Evolutionary conservation across 306 rosid genomes (phyloP).

Genomic region (Ormosia emarginata): DNA sequence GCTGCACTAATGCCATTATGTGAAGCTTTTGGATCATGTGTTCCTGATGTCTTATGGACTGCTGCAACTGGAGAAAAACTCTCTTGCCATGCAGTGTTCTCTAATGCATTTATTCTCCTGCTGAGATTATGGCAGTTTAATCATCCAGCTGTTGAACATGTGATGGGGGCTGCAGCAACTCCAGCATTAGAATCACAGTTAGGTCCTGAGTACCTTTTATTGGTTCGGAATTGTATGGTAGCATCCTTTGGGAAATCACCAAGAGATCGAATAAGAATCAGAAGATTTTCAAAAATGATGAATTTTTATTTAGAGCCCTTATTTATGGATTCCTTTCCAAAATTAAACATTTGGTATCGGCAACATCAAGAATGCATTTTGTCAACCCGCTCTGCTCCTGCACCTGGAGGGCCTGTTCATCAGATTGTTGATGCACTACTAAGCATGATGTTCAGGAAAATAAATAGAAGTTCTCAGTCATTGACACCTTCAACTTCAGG

Average conservation of each 20-base stretch:
- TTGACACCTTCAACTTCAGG: conserved; percentile 55
- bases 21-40: conserved; percentile 90
- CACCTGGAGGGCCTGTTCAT: conserved; percentile 81
- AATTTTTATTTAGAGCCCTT: conserved; percentile 56
- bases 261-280: conserved; percentile 48
- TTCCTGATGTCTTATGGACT: conserved; percentile 73
- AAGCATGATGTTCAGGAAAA: conserved; percentile 77
- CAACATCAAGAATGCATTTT: conserved; percentile 97
- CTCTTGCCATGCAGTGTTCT: conserved; percentile 84
- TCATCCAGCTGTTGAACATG: conserved; percentile 86
- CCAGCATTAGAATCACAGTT: conserved; percentile 75
- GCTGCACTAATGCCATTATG: conserved; percentile 94
- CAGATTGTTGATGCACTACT: conserved; percentile 86
- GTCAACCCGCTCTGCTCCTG: conserved; percentile 82
- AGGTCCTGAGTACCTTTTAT: conserved; percentile 88
- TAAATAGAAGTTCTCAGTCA: conserved; percentile 54
- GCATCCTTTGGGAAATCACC: conserved; percentile 56
- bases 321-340: conserved; percentile 88
- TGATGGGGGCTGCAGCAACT: conserved; percentile 84
- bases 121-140: conserved; percentile 85
- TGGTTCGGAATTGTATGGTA: conserved; percentile 65
- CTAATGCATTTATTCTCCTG: conserved; percentile 90
- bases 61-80: conserved; percentile 69
- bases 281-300: conserved; percentile 69
- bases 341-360: conserved; percentile 81